Evolutionary conservation across 495 filamentous ascomycete genomes (phyloP).

Genomic region (Geoglossum glabrum): DNA sequence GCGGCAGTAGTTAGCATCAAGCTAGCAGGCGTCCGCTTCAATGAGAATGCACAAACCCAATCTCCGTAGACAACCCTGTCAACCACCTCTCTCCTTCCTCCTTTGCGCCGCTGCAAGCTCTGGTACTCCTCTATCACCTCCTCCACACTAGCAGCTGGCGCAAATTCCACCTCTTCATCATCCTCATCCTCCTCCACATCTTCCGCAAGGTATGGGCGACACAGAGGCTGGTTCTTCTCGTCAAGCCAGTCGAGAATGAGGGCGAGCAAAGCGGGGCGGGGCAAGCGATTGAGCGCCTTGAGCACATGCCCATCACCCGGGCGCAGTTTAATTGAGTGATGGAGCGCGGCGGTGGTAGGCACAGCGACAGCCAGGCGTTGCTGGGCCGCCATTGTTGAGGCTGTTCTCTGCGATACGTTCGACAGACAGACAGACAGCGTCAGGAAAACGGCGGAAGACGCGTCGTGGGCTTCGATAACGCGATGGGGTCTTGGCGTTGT

Average conservation of each 20-base stretch:
- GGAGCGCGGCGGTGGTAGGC: not conserved
- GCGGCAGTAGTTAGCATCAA: not conserved
- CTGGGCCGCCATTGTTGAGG: not conserved
- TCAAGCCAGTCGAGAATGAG: constrained; percentile 58
- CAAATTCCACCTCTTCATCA: constrained; percentile 33
- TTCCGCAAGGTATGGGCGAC: constrained; percentile 28
- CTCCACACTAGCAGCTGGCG: constrained; percentile 36
- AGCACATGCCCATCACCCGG: constrained; percentile 39
- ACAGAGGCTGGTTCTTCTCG: constrained; percentile 34
- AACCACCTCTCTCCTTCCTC: constrained; percentile 50
- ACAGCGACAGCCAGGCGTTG: not conserved
- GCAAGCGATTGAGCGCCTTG: constrained; percentile 45
- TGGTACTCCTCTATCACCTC: constrained; percentile 44
- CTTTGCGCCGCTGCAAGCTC: constrained; percentile 33
- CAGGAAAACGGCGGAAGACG: too few species aligned
- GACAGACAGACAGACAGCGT: too few species aligned
- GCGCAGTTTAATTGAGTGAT: constrained; percentile 32
- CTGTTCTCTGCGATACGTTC: too few species aligned
- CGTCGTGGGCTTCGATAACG: too few species aligned
- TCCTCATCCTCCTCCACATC: constrained; percentile 23
- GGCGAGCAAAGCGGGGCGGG: constrained; percentile 45
- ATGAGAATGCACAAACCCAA: constrained; percentile 21
- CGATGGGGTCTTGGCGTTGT: too few species aligned
- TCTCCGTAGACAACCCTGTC: constrained; percentile 63
- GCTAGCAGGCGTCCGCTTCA: not conserved